These are phyloP conservation scores for Penicillium vulpinum DNA, from an alignment of 2,329 filamentous ascomycete species.

Conservation along the genomic window DNA sequence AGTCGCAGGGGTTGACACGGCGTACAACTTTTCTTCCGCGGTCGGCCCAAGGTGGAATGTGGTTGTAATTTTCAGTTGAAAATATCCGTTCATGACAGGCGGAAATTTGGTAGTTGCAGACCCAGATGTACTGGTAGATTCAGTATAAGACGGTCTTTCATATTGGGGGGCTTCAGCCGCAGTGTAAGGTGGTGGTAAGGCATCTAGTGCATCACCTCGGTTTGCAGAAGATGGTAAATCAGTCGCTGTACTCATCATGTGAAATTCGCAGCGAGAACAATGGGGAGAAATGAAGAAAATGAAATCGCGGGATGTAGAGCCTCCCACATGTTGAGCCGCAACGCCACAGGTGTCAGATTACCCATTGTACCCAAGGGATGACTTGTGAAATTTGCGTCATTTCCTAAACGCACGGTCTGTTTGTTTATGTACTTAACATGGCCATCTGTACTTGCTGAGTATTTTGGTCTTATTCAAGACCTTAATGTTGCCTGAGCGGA, in stretches of 20 bases:
- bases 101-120: constrained; percentile 14
- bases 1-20: constrained; percentile 3
- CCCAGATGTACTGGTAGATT: neutral
- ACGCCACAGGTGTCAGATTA: neutral
- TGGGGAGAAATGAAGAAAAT: neutral
- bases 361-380: neutral
- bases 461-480: neutral
- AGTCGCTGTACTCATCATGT: neutral
- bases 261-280: neutral
- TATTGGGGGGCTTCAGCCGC: neutral
- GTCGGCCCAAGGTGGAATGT: constrained; percentile 17
- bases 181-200: neutral
- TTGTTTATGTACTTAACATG: neutral
- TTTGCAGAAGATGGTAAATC: neutral
- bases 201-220: neutral
- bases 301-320: neutral
- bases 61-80: constrained; percentile 13
- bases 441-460: neutral
- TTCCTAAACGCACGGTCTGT: neutral
- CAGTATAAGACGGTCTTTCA: neutral
- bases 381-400: neutral
- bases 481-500: neutral
- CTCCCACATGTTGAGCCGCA: neutral
- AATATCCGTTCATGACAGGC: constrained; percentile 14
- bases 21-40: constrained; percentile 12